Evolutionary conservation across 2,329 filamentous ascomycete genomes (phyloP), one percentile per base, ranked within the genome.

Genomic region (Penicillium nordicum): DNA sequence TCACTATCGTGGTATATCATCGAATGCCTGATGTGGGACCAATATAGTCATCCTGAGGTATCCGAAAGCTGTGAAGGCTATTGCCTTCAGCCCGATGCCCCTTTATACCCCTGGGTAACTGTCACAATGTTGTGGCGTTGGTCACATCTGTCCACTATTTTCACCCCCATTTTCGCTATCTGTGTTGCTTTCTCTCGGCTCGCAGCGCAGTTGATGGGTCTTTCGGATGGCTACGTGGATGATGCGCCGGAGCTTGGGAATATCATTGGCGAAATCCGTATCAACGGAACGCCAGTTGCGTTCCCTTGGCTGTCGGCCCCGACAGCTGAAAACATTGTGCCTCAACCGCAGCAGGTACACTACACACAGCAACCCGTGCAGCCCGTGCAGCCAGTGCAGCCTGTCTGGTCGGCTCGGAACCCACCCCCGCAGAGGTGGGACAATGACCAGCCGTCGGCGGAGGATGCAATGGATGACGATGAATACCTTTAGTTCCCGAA

Each of bases 101-200:
- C 84, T 0, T 65, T 72, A 23, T 82, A 79, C 49, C 83, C 83
- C 0, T 82, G 79, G 57, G 82, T 84, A 5, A 74, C 84, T 5
- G 80, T 81, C 3, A 84, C 81, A 3, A 75, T 85, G 65, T 55
- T 84, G 3, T 81, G 70, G 69, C 75, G 77, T 25, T 78, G 76
- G 77, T 72, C 73, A 16, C 72, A 73, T 61, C 57, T 77, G 6
- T 73, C 69, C 0, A 51, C 57, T 3, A 32, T 73, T 14, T 55
- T 72, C 4, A 59, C 64, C 0, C 72, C 74, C 0, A 30, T 74
- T 14, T 62, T 70, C 52, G 64, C 72, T 3, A 53, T 76, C 14
- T 14, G 60, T 1, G 50, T 75, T 12, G 71, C 69, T 1, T 52
- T 72, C 36, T 64, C 67, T 56, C 61, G 71, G 16, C 59, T 76